These are phyloP conservation scores for Psilocybe cyanescens DNA, from an alignment of 768 basidiomycete species.

Conservation along the genomic window DNA sequence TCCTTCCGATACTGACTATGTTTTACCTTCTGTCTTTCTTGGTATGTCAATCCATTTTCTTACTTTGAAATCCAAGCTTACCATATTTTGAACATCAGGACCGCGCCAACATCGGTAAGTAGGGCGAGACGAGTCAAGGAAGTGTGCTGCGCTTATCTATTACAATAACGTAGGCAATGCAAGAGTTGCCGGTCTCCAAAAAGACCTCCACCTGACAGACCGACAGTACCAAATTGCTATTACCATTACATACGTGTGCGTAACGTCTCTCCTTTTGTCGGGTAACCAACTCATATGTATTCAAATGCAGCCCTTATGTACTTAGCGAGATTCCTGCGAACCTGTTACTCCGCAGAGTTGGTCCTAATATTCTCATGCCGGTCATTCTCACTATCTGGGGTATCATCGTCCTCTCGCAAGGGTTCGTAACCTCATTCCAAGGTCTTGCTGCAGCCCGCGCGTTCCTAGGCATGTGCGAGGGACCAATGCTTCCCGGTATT, in stretches of 20 bases:
- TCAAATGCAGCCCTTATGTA: slow-evolving; percentile 39
- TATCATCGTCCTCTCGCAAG: slow-evolving; percentile 49
- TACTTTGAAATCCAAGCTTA: neutral
- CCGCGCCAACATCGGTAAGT: slow-evolving; percentile 36
- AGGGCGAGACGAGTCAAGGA: slow-evolving; percentile 22
- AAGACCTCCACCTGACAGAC: slow-evolving; percentile 40
- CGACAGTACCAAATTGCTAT: slow-evolving; percentile 39
- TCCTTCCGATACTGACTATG: slow-evolving; percentile 39
- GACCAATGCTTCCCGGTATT: slow-evolving; percentile 40
- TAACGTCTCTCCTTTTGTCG: neutral
- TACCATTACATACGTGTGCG: slow-evolving; percentile 33
- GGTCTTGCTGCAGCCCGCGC: slow-evolving; percentile 54
- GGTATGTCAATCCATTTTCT: slow-evolving; percentile 20
- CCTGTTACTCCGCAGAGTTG: slow-evolving; percentile 42
- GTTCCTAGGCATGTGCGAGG: slow-evolving; percentile 56
- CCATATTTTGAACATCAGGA: slow-evolving; percentile 22
- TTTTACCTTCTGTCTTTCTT: slow-evolving; percentile 42
- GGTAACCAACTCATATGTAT: neutral
- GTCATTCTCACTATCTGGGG: slow-evolving; percentile 55
- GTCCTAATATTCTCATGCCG: slow-evolving; percentile 53
- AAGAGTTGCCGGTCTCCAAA: slow-evolving; percentile 51
- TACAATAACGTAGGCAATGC: slow-evolving; percentile 43
- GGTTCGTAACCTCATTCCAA: slow-evolving; percentile 43
- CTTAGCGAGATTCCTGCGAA: slow-evolving; percentile 52
- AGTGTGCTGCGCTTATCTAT: slow-evolving; percentile 31